Evolutionary conservation across 768 basidiomycete species (phyloP).

Genomic region (Mycena rosella): DNA sequence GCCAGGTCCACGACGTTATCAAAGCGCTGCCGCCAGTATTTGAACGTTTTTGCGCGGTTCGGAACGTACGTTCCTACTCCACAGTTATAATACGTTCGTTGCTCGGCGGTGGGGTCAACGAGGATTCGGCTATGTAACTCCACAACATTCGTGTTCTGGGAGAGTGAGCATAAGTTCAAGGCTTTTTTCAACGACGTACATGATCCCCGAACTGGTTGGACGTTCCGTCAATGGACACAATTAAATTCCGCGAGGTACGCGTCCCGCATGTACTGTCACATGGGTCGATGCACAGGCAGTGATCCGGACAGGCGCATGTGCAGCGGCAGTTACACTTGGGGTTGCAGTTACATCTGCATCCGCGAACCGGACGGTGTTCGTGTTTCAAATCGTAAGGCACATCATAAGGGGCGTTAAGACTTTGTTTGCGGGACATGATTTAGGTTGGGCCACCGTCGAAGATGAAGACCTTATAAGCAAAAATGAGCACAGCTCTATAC

Average conservation of each 20-base stretch:
- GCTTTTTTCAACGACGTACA: constrained; percentile 35
- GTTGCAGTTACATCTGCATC: neutral
- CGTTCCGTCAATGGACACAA: neutral
- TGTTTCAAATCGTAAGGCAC: neutral
- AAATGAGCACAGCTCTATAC: too few species aligned
- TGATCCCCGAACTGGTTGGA: constrained; percentile 27
- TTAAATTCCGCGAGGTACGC: neutral
- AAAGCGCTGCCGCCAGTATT: constrained; percentile 39
- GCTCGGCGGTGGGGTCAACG: constrained; percentile 33
- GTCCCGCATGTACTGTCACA: neutral
- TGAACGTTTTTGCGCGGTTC: constrained; percentile 35
- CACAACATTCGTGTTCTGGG: constrained; percentile 51
- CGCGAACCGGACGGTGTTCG: neutral
- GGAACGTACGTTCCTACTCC: constrained; percentile 49
- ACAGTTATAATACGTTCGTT: constrained; percentile 50
- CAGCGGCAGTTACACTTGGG: constrained; percentile 4
- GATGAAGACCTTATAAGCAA: too few species aligned
- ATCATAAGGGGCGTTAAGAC: neutral
- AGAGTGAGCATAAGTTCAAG: neutral
- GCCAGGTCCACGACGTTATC: constrained; percentile 48
- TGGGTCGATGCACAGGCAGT: neutral
- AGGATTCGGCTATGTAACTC: constrained; percentile 44
- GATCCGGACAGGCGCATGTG: neutral
- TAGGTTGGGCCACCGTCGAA: too few species aligned
- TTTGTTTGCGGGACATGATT: neutral